Evolutionary conservation across 805 yeast genomes (phyloP).

Genomic region (Candida suzukii): DNA sequence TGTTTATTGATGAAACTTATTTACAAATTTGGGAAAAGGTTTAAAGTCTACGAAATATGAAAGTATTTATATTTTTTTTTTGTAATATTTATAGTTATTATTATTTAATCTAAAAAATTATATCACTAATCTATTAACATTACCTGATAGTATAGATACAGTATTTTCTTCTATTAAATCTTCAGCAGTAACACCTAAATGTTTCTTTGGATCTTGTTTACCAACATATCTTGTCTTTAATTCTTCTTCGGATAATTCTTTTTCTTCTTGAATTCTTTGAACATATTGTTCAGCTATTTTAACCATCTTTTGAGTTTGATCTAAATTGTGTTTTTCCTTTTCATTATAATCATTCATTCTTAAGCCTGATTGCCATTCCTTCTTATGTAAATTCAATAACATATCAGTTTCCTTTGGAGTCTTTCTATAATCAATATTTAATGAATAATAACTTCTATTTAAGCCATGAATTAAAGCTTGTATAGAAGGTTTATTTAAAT

Average conservation of each 20-base stretch:
- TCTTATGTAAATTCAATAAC: conserved; percentile 90
- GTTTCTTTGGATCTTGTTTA: conserved; percentile 98
- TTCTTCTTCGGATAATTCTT: conserved; percentile 80
- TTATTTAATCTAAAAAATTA: conserved; percentile 37
- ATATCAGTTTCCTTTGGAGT: conserved; percentile 88
- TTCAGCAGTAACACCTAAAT: conserved; percentile 84
- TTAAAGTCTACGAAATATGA: neutral
- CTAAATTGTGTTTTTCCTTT: conserved; percentile 69
- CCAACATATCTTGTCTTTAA: conserved; percentile 95
- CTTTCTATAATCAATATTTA: conserved; percentile 90
- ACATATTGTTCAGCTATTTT: conserved; percentile 87
- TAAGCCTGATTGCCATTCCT: conserved; percentile 92
- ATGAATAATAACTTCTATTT: conserved; percentile 93
- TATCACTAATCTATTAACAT: conserved; percentile 85
- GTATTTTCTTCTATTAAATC: conserved; percentile 83
- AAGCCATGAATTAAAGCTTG: conserved; percentile 96
- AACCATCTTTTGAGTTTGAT: conserved; percentile 71
- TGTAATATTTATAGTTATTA: too few species aligned
- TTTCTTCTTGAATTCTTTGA: conserved; percentile 86
- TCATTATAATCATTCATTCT: conserved; percentile 68
- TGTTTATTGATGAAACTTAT: conserved; percentile 56
- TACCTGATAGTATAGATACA: conserved; percentile 79
- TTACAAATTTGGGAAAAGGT: conserved; percentile 59
- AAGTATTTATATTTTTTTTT: too few species aligned
- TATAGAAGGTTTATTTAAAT: conserved; percentile 90